phyloP scores from a whole-genome alignment of 1,139 yeast genomes.

The Oligophagozyma castellii region DNA sequence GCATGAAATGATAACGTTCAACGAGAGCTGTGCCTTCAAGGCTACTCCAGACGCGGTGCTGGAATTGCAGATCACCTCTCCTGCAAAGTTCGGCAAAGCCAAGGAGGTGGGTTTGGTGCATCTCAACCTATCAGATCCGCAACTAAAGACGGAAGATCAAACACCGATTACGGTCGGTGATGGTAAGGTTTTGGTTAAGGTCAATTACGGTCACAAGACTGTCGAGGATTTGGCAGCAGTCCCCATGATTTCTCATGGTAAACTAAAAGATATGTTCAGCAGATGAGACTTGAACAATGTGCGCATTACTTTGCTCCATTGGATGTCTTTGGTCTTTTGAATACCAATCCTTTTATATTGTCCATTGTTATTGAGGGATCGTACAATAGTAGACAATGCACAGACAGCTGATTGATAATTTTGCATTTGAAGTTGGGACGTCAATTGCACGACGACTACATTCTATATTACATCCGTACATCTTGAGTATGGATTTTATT shows the following conservation, averaged over 20 bases:
- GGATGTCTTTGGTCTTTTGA: no score
- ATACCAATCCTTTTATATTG: no score
- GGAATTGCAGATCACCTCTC: constrained; percentile 46
- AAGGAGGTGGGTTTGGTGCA: constrained; percentile 46
- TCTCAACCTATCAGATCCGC: constrained; percentile 20
- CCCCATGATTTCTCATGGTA: constrained; percentile 5
- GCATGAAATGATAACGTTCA: constrained; percentile 38
- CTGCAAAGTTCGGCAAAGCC: constrained; percentile 64
- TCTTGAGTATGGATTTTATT: no score
- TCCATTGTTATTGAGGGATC: no score
- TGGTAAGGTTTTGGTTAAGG: constrained; percentile 20
- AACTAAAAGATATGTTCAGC: no score
- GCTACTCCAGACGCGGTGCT: constrained; percentile 48
- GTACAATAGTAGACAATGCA: no score
- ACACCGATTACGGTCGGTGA: constrained; percentile 18
- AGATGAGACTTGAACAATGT: no score
- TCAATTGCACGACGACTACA: no score
- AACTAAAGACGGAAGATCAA: constrained; percentile 19
- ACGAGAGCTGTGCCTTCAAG: constrained; percentile 56
- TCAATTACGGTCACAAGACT: constrained; percentile 11
- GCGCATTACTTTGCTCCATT: no score
- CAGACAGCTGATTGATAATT: no score
- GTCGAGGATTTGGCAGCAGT: constrained; percentile 13
- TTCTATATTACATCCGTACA: no score
- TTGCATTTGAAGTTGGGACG: no score